phyloP scores from a whole-genome alignment of 108 stramenopile genomes.

The Cylindrotheca closterium region DNA sequence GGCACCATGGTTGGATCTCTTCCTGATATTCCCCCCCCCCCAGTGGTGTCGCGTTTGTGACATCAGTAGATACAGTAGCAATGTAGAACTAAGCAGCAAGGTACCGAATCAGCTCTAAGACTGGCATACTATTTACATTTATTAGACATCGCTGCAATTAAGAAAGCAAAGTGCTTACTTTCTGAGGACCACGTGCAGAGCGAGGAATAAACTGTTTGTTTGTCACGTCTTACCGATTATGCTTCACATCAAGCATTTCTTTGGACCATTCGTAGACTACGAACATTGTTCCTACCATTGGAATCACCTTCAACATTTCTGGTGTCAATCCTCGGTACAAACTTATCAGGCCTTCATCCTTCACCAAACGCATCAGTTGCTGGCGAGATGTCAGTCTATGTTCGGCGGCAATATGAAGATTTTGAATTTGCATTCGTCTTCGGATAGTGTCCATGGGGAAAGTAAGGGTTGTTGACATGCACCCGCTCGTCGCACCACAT shows the following conservation, averaged over 20 bases:
- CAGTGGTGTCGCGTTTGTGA: too few species aligned
- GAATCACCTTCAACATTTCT: conserved; percentile 91
- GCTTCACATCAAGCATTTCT: conserved; percentile 64
- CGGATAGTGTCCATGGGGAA: conserved; percentile 93
- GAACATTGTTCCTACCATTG: conserved; percentile 96
- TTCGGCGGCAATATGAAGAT: conserved; percentile 63
- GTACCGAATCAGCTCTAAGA: too few species aligned
- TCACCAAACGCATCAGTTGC: conserved; percentile 54
- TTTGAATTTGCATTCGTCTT: conserved; percentile 91
- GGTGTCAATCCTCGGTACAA: conserved; percentile 91
- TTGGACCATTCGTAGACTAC: conserved; percentile 85
- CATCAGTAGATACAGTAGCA: too few species aligned
- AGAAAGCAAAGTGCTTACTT: too few species aligned
- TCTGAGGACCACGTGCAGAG: too few species aligned
- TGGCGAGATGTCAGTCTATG: conserved; percentile 58
- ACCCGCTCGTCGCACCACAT: conserved; percentile 83
- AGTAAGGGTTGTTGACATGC: conserved; percentile 71
- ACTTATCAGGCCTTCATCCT: conserved; percentile 71
- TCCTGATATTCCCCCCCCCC: too few species aligned
- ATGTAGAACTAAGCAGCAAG: too few species aligned
- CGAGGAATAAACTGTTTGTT: too few species aligned
- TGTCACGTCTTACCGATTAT: conserved; percentile 36
- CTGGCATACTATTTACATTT: too few species aligned
- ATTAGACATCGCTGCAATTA: too few species aligned
- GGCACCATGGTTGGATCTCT: too few species aligned